Evolutionary conservation across 352 stramenopile genomes (phyloP), one percentile per base, ranked within the genome.

Genomic region (Phytopythium helicoides): DNA sequence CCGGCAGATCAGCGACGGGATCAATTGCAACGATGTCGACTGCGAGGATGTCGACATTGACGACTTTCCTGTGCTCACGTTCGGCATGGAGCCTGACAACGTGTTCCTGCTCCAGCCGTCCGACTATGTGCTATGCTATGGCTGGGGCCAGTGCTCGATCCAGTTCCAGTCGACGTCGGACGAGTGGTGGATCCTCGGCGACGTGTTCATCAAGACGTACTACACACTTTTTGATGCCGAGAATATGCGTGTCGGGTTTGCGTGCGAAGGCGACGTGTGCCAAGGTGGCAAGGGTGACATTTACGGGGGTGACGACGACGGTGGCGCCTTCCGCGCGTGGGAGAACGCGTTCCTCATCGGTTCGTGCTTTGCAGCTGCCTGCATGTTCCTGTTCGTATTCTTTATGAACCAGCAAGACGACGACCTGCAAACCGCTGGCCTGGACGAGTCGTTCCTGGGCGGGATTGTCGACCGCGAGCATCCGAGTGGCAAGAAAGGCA

Each of bases 171-270:
- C 73, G 3, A 89, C 80, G 21, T 57, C 55, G 18, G 83, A 93
- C 47, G 66, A 81, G 58, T 96, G 81, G 76, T 96, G 87, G 87
- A 94, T 96, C 64, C 72, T 96, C 16, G 87, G 87, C 9, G 87
- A 96, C 51, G 73, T 95, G 28, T 95, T 96, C 58, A 86, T 95
- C 53, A 93, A 96, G 71, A 93, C 84, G 21, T 95, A 96, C 78
- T 95, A 95, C 69, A 95, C 87, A 23, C 60, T 96, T n/a, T 96
- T 95, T 45, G 87, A 96, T 51, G 85, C 71, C n/a, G 68, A 88
- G 38, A 89, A 90, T 50, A 87, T 94, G 70, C 84, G 87, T 38
- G 66, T 96, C 25, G 87, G 87, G 38, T 96, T 96, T 53, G 87
- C 87, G 1, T 96, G 87, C 54, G 74, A 87, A 8, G 79, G 80